Evolutionary conservation across 139 green algal genomes (phyloP), one percentile per base, ranked within the genome.

Genomic region (Chlamydomonas sp.): DNA sequence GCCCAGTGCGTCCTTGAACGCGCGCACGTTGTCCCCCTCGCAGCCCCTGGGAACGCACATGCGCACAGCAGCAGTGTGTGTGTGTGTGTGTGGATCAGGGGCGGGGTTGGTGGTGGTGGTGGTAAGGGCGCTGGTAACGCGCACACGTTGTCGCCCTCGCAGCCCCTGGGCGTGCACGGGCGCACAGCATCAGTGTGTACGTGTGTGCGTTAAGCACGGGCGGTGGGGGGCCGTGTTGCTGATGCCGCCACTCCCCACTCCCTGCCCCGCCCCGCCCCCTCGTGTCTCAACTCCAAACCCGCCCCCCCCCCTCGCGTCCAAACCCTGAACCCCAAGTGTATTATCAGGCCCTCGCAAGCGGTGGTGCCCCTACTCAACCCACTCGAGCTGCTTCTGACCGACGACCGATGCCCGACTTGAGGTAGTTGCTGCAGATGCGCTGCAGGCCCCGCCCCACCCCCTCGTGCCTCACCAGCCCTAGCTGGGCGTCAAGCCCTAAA

Each of bases 1-100:
- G 2, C 88, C 90, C 58, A 99, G 82, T 1, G 83, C 80, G 0
- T 88, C 79, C 81, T 95, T 96, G 78, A 98, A 98, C 35, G 78
- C 72, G 0, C 66, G 39, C 2, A 73, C n/a, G 29, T 89, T 79
- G 36, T 62, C 59, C 2, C 76, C 76, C 81, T 95, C 89, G 36
- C 87, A 71, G 24, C 89, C 88, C 71, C 79, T 84, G 75, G 38
- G 35, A 50, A 65, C 30, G 22, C 5, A 37, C 29, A 37, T 65
- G 39, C 39, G 39, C 10, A n/a, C n/a, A n/a, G n/a, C n/a, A n/a
- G n/a, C n/a, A n/a, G n/a, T n/a, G n/a, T n/a, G n/a, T n/a, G n/a
- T n/a, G n/a, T n/a, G n/a, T n/a, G n/a, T n/a, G n/a, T n/a, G n/a
- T n/a, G n/a, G n/a, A n/a, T n/a, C n/a, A n/a, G n/a, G n/a, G n/a